A percentile compares a stretch with the other conserved stretches of the same genome.
These are phyloP conservation scores for Fusarium sarcochroum DNA, from an alignment of 2,329 filamentous ascomycete genomes.

Conservation along the genomic window DNA sequence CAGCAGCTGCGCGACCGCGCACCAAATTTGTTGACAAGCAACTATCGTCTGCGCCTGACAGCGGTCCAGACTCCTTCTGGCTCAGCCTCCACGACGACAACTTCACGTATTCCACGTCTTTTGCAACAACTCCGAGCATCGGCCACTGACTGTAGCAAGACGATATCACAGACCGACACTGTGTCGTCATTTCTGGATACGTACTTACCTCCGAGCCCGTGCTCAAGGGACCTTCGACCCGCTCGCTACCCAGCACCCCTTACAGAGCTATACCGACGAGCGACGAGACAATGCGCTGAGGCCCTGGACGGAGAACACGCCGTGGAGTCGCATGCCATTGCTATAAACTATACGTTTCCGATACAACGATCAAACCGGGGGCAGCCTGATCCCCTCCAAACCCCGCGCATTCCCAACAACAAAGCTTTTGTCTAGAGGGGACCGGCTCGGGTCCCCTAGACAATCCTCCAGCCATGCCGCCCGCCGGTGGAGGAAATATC, in stretches of 20 bases:
- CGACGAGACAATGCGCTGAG: constrained; percentile 46
- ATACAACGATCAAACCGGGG: constrained; percentile 15
- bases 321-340: constrained; percentile 34
- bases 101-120: constrained; percentile 14
- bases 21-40: constrained; percentile 52
- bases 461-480: constrained; percentile 54
- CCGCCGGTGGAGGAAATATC: constrained; percentile 90
- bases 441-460: constrained; percentile 55
- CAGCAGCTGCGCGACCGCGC: constrained; percentile 38
- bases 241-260: constrained; percentile 29
- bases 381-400: constrained; percentile 30
- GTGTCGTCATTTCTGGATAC: constrained; percentile 49
- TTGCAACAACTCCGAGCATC: constrained; percentile 10
- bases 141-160: constrained; percentile 13
- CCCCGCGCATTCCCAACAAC: constrained; percentile 49
- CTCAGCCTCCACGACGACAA: constrained; percentile 29
- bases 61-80: constrained; percentile 24
- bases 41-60: constrained; percentile 42
- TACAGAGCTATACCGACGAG: constrained; percentile 22
- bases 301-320: constrained; percentile 38
- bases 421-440: constrained; percentile 49
- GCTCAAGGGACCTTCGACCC: constrained; percentile 36
- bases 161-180: constrained; percentile 32
- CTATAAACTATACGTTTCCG: constrained; percentile 29
- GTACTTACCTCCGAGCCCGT: constrained; percentile 27